These are phyloP conservation scores for Zalerion maritima DNA, from an alignment of 495 filamentous ascomycete genomes.

Conservation along the genomic window DNA sequence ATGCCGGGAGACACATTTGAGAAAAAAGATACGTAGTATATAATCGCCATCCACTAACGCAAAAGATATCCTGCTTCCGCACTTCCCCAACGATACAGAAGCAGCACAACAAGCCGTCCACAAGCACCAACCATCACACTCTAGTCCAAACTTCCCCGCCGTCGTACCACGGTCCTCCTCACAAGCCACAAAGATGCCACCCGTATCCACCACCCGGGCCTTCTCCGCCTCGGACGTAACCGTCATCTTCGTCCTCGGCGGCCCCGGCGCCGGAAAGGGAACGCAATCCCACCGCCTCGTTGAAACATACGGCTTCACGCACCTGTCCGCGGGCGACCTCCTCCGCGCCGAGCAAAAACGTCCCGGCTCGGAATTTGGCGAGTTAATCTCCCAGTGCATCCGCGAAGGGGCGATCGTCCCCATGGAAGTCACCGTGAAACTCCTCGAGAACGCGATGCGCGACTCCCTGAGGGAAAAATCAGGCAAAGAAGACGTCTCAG, in stretches of 20 bases:
- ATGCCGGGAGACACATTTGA: no score
- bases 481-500: slow-evolving; percentile 9
- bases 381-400: slow-evolving; percentile 82
- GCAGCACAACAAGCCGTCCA: no score
- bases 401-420: slow-evolving; percentile 88
- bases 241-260: slow-evolving; percentile 76
- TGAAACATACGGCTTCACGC: slow-evolving; percentile 76
- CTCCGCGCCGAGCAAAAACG: slow-evolving; percentile 87
- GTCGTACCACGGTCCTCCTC: no score
- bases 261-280: slow-evolving; percentile 65
- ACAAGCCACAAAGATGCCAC: no score
- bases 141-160: no score
- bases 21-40: no score
- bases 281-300: slow-evolving; percentile 86
- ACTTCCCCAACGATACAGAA: no score
- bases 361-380: slow-evolving; percentile 69
- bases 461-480: slow-evolving; percentile 30
- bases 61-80: no score
- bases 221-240: slow-evolving; percentile 71
- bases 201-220: slow-evolving; percentile 38
- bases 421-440: slow-evolving; percentile 91
- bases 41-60: no score
- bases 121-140: no score
- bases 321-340: slow-evolving; percentile 86
- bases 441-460: slow-evolving; percentile 87